These are phyloP conservation scores for Bertia moriformis DNA, from an alignment of 2,329 filamentous ascomycete species.

Conservation along the genomic window DNA sequence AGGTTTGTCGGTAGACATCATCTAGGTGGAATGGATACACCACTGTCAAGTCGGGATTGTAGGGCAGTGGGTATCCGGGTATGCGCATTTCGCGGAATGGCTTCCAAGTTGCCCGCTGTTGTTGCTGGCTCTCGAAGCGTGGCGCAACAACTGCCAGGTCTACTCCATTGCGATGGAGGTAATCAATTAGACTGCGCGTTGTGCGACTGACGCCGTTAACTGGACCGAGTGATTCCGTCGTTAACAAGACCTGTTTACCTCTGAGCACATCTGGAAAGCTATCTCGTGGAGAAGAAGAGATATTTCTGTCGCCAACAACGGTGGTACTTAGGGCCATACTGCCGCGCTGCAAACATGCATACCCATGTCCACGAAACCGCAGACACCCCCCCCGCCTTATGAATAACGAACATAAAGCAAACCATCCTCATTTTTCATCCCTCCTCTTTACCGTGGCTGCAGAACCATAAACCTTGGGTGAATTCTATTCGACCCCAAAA, in stretches of 20 bases:
- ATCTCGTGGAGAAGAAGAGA: too few species aligned
- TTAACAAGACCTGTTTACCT: conserved; percentile 49
- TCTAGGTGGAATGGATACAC: conserved; percentile 56
- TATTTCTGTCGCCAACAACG: too few species aligned
- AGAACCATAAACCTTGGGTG: too few species aligned
- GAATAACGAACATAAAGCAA: too few species aligned
- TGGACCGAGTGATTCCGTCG: conserved; percentile 58
- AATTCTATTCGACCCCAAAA: too few species aligned
- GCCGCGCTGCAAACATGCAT: too few species aligned
- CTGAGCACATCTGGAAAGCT: neutral
- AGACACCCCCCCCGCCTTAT: too few species aligned
- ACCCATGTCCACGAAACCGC: too few species aligned
- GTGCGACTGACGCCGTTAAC: conserved; percentile 63
- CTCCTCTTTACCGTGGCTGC: too few species aligned
- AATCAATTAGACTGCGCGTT: conserved; percentile 54
- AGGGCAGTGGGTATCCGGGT: conserved; percentile 51
- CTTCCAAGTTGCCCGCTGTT: conserved; percentile 19
- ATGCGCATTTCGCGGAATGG: conserved; percentile 38
- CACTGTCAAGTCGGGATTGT: conserved; percentile 57
- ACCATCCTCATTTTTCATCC: too few species aligned
- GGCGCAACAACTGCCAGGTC: conserved; percentile 55
- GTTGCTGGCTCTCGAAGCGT: conserved; percentile 30
- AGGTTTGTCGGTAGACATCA: conserved; percentile 42
- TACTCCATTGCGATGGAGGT: conserved; percentile 47
- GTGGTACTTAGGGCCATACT: too few species aligned